Conservation (phyloP, 2,329 filamentous ascomycete species). For the Fusarium napiforme region DNA sequence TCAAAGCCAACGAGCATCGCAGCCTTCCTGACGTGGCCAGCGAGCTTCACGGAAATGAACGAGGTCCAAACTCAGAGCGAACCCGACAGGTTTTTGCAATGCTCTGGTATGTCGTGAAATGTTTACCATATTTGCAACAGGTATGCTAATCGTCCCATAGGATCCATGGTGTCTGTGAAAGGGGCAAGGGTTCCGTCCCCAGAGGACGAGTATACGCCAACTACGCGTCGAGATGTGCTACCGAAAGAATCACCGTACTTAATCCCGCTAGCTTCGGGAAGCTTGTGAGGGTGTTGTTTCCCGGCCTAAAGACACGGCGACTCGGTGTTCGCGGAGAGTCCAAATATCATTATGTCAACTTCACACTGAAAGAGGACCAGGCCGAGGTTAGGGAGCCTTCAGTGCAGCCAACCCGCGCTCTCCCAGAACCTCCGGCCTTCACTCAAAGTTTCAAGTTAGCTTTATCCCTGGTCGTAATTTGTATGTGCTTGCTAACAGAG, state of each 20-base stretch:
- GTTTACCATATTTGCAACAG: slow-evolving; percentile 17
- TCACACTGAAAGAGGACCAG: slow-evolving; percentile 68
- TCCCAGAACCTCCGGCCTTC: slow-evolving; percentile 60
- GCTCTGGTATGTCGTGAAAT: slow-evolving; percentile 73
- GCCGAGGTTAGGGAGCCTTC: slow-evolving; percentile 59
- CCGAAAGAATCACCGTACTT: slow-evolving; percentile 90
- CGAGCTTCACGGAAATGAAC: slow-evolving; percentile 81
- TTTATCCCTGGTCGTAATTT: neutral
- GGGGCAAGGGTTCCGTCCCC: slow-evolving; percentile 86
- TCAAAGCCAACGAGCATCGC: slow-evolving; percentile 74
- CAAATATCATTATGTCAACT: slow-evolving; percentile 94
- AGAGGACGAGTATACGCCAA: slow-evolving; percentile 94
- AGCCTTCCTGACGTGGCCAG: slow-evolving; percentile 76
- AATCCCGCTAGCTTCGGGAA: slow-evolving; percentile 99
- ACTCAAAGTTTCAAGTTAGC: slow-evolving; percentile 63
- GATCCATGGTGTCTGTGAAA: slow-evolving; percentile 78
- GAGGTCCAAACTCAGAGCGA: slow-evolving; percentile 83
- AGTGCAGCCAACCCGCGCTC: slow-evolving; percentile 59
- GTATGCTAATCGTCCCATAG: slow-evolving; percentile 54
- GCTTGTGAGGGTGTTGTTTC: slow-evolving; percentile 94
- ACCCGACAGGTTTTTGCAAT: slow-evolving; percentile 89
- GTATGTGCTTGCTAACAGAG: slow-evolving; percentile 34
- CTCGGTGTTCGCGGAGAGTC: slow-evolving; percentile 95
- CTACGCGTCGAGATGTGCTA: slow-evolving; percentile 92
- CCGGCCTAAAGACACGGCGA: slow-evolving; percentile 90